Base-by-base conservation (phyloP, 2,329 filamentous ascomycete genomes). In the Aspergillus udagawae region DNA sequence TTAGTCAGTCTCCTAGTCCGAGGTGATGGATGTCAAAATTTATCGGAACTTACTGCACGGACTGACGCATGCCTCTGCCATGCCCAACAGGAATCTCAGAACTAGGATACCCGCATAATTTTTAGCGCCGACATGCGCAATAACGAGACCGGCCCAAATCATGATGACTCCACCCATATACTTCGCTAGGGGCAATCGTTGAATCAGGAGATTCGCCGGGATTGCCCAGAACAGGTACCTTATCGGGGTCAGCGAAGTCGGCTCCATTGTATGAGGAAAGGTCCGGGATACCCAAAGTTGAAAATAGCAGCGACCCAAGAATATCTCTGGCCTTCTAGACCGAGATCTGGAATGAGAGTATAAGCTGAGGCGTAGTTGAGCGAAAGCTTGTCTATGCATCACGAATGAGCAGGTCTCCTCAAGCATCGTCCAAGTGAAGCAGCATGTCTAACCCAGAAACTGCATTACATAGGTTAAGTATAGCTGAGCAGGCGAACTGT, bases 1-100 rank as follows among this genome's bases (percentile, higher is more conserved):
- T 49, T 23, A 32, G 49, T 64, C 54, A 58, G 42, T 51, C 9
- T 21, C 14, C 23, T 41, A 17, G 7, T 4, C 25, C 3, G 28
- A 7, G 2, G 32, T 17, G 5, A n/a, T 47, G 8, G 21, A 14
- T 8, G 10, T 3, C 12, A 5, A 23, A 23, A 20, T 20, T 8
- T 1, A 23, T 6, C 3, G 12, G 42, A 12, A 54, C 66, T 60
- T 59, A 70, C 67, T 69, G 53, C 67, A 69, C 28, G 69, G 67
- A 28, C 67, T 70, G 4, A 72, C 65, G n/a, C 71, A 65, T n/a
- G 69, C 72, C 60, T 75, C 73, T 9, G 70, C 68, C 51, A 80
- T 70, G 25, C 79, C 79, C 66, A 81, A 72, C 2, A 80, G 69
- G 48, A 82, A 76, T 23, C 80, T 74, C 51, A 80, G 69, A 0